Percentiles rank a stretch among this genome's conserved stretches.
These are phyloP conservation scores for Penstemon newberryi DNA, from an alignment of 257 asterid species.

Conservation along the genomic window DNA sequence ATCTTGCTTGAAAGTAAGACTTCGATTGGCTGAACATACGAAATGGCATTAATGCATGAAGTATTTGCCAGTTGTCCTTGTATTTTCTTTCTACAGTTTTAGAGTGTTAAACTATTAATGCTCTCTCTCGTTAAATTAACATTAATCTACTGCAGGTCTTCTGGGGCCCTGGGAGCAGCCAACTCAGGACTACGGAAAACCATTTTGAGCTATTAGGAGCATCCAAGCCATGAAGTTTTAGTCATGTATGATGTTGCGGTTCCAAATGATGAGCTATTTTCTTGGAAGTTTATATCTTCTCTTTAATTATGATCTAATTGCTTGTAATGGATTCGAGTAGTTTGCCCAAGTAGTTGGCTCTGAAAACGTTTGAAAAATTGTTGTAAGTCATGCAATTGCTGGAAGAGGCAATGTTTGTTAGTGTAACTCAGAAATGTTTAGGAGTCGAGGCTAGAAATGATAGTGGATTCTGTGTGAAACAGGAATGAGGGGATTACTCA, in stretches of 20 bases:
- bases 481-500: no score
- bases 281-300: neutral
- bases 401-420: no score
- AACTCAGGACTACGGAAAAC: constrained; percentile 42
- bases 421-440: no score
- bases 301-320: constrained; percentile 1
- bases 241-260: neutral
- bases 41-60: neutral
- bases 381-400: no score
- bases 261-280: neutral
- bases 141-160: constrained; percentile 39
- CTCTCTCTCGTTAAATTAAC: constrained; percentile 3
- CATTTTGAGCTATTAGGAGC: constrained; percentile 37
- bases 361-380: neutral
- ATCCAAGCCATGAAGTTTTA: neutral
- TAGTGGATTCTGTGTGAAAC: no score
- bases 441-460: no score
- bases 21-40: neutral
- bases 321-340: constrained; percentile 15
- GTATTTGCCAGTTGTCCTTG: no score
- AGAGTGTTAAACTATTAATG: neutral
- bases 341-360: constrained; percentile 16
- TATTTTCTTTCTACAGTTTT: no score
- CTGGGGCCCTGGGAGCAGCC: constrained; percentile 54
- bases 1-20: neutral